Percentiles rank a stretch among this genome's conserved stretches.
These are phyloP conservation scores for Candida sonorensis DNA, from an alignment of 805 yeast genomes.

Conservation along the genomic window DNA sequence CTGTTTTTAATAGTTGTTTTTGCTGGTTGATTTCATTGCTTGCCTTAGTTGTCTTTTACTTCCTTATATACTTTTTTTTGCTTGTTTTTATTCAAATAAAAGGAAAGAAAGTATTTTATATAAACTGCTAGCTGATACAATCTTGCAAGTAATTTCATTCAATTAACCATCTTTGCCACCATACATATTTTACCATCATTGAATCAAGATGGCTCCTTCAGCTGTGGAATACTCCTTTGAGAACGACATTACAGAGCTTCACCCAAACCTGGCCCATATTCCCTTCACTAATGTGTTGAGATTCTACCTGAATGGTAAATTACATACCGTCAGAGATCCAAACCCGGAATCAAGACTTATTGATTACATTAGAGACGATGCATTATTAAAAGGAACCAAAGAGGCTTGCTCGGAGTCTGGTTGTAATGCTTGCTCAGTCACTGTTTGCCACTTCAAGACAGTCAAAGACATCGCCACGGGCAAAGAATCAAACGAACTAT, in stretches of 20 bases:
- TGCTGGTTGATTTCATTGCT: no score
- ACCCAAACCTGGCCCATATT: constrained; percentile 19
- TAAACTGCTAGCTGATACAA: no score
- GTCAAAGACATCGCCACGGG: constrained; percentile 4
- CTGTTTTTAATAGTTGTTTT: no score
- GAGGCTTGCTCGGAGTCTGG: constrained; percentile 47
- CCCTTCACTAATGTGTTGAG: constrained; percentile 20
- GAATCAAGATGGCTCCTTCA: constrained; percentile 20
- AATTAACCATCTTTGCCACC: no score
- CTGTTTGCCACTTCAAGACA: constrained; percentile 29
- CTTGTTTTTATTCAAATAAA: no score
- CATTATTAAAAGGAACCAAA: constrained; percentile 37
- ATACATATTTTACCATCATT: no score
- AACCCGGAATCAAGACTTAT: constrained; percentile 37
- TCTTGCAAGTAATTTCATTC: no score
- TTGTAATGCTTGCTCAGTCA: constrained; percentile 44
- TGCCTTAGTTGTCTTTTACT: no score
- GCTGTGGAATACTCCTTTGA: constrained; percentile 10
- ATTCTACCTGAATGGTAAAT: constrained; percentile 36
- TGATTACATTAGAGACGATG: constrained; percentile 33
- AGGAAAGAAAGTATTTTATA: no score
- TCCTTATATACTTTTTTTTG: no score
- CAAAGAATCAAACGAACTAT: constrained; percentile 19
- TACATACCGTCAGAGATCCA: constrained; percentile 29
- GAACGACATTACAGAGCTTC: constrained; percentile 17